phyloP scores from a whole-genome alignment of 495 filamentous ascomycete species.

The Xylaria acuta region DNA sequence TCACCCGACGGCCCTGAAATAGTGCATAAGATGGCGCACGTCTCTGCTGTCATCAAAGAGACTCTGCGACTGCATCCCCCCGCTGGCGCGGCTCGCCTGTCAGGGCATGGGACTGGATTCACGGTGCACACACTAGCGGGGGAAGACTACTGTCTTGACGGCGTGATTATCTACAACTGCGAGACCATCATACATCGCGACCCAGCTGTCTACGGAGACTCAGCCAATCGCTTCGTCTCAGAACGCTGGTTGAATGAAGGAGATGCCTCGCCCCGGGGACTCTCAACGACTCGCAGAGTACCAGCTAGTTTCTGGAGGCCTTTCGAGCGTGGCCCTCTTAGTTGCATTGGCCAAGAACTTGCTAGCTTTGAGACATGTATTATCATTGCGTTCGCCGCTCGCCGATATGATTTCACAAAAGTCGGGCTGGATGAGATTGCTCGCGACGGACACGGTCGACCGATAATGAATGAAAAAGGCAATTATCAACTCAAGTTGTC shows the following conservation, averaged over 20 bases:
- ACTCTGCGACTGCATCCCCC: conserved; percentile 46
- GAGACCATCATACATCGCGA: conserved; percentile 57
- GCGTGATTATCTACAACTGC: conserved; percentile 54
- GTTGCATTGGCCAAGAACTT: too few species aligned
- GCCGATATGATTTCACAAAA: too few species aligned
- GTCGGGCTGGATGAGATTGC: too few species aligned
- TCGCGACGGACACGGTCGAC: too few species aligned
- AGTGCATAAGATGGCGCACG: conserved; percentile 44
- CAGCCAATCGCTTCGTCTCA: conserved; percentile 58
- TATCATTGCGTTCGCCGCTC: too few species aligned
- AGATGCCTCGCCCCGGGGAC: too few species aligned
- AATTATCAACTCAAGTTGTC: too few species aligned
- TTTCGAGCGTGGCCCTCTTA: too few species aligned
- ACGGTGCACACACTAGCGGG: conserved; percentile 52
- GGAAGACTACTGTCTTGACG: conserved; percentile 57
- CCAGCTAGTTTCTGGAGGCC: too few species aligned
- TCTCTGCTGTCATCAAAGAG: conserved; percentile 52
- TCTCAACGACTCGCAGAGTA: too few species aligned
- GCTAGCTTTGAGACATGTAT: too few species aligned
- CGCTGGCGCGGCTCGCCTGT: conserved; percentile 33
- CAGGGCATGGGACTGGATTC: conserved; percentile 34
- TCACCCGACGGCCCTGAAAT: conserved; percentile 42
- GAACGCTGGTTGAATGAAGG: conserved; percentile 59
- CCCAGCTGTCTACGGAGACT: conserved; percentile 55
- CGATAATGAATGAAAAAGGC: too few species aligned